phyloP scores from a whole-genome alignment of 1,139 yeast genomes.

The Pneumocystis oryctolagi region DNA sequence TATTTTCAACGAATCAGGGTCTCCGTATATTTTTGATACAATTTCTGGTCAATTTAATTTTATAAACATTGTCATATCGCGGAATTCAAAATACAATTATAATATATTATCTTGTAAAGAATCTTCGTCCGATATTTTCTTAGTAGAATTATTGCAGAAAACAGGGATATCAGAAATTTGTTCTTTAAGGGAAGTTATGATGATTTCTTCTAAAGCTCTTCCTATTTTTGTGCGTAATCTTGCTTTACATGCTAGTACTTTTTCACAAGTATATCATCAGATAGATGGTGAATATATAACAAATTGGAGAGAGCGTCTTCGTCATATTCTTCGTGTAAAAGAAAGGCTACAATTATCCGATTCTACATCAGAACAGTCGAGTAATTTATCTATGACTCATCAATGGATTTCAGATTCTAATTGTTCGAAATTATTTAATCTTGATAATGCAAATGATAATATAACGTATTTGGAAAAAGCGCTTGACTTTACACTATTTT shows the following conservation, averaged over 20 bases:
- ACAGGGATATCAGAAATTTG: conserved; percentile 63
- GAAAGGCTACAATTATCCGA: not conserved
- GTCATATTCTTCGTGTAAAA: conserved; percentile 30
- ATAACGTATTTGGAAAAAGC: not conserved
- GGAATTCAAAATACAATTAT: conserved; percentile 10
- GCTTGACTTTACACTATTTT: not conserved
- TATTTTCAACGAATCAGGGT: conserved; percentile 59
- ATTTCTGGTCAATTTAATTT: conserved; percentile 72
- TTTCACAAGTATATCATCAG: conserved; percentile 62
- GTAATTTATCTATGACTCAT: not conserved
- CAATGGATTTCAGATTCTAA: not conserved
- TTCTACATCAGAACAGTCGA: not conserved
- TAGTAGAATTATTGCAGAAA: conserved; percentile 21
- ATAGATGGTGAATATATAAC: conserved; percentile 36
- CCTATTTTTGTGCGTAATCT: conserved; percentile 53
- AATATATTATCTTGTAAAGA: not conserved
- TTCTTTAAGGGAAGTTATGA: conserved; percentile 61
- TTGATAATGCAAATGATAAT: not conserved
- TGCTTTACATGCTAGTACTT: conserved; percentile 51
- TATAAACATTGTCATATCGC: conserved; percentile 50
- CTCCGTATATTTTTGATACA: conserved; percentile 51
- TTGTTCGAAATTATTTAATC: not conserved
- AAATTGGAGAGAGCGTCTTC: conserved; percentile 54
- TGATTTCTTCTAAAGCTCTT: conserved; percentile 45
- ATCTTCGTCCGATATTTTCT: conserved; percentile 9